These are phyloP conservation scores for Oenanthe sinensis DNA, from an alignment of 129 eudicot genomes.

Conservation along the genomic window DNA sequence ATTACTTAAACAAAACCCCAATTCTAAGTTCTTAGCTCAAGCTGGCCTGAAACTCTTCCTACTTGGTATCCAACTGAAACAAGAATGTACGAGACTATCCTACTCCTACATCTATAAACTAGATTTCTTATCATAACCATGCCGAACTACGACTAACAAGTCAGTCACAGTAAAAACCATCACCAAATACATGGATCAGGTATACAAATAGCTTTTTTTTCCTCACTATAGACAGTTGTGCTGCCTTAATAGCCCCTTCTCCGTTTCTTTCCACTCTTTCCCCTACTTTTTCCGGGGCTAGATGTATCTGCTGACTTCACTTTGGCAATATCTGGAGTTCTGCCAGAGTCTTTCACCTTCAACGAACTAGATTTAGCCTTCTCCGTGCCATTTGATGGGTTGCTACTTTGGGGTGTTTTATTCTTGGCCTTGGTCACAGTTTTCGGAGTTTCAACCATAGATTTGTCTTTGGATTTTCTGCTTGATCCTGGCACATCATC, in stretches of 20 bases:
- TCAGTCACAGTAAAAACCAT: background rate
- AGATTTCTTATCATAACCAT: background rate
- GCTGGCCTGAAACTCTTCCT: background rate
- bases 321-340: constrained; percentile 40
- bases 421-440: constrained; percentile 46
- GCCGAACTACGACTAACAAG: background rate
- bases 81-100: background rate
- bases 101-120: constrained; percentile 5
- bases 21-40: background rate
- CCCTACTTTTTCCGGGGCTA: constrained; percentile 21
- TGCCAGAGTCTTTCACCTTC: constrained; percentile 43
- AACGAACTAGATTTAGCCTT: constrained; percentile 41
- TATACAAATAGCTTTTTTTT: background rate
- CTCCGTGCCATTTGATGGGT: constrained; percentile 30
- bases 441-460: constrained; percentile 41
- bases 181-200: background rate
- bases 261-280: constrained; percentile 44
- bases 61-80: background rate
- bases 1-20: background rate
- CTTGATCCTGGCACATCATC: constrained; percentile 7
- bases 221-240: background rate
- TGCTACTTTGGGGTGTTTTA: constrained; percentile 38
- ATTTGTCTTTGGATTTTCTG: constrained; percentile 37
- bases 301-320: constrained; percentile 33
- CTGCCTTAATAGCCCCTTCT: constrained; percentile 22